Base-by-base conservation (phyloP, 352 stramenopile genomes). In the Phytophthora litchii region DNA sequence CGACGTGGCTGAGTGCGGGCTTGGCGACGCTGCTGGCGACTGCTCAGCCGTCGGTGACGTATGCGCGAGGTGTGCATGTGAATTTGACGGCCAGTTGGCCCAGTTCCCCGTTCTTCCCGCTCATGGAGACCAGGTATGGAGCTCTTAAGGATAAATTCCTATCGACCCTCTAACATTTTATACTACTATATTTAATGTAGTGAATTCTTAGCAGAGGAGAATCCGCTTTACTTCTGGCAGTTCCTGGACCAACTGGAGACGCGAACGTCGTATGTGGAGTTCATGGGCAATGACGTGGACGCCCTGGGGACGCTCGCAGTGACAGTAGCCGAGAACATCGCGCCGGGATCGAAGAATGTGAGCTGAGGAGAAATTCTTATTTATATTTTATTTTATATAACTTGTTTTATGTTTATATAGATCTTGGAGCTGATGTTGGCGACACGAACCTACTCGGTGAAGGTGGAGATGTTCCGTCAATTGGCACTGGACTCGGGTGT, bases 391-490 rank as follows among this genome's bases (percentile, higher is more conserved):
- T 46, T 47, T 49, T 57, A 52, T 35, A 29, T 13, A 37, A 23
- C 29, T 50, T 36, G 35, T 50, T 50, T 23, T 60, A 8, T 60
- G 12, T 29, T 64, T 44, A 6, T 67, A 11, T 67, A 93, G 84
- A 89, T 93, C 41, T 64, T 93, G 48, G 83, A 93, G 54, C 54
- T 93, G 41, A 89, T 83, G 65, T 67, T 95, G 16, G 70, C 80
- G 9, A 95, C 84, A 14, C 82, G 86, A 5, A 83, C 73, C 21
- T 91, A 95, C 51, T 92, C 86, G 9, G 76, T 86, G 9, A 88
- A 91, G 49, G 75, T 95, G 13, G 86, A 95, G 53, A 88, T 91
- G 78, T 89, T 92, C 47, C 82, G 82, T 3, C 86, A 95, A 54
- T 60, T 95, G 21, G 86, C 67, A 1, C 58, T 93, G 64, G 86